Percentiles rank a stretch among this genome's conserved stretches.
Conservation (phyloP, 2,329 filamentous ascomycete genomes). For the Penicillium sp. region DNA sequence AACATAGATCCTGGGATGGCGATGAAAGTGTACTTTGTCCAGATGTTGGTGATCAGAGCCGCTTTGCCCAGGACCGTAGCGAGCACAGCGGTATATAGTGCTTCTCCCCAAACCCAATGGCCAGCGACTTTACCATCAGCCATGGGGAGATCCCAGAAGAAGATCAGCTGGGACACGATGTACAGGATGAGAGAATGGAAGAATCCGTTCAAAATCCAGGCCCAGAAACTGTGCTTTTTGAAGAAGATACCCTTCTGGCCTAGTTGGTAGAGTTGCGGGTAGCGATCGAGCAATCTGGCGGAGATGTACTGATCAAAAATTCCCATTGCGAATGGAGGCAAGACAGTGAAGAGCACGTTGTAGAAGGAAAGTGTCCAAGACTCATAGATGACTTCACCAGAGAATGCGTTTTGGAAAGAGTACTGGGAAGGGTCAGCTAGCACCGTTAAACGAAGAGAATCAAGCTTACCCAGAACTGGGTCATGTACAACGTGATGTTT, state of each 20-base stretch:
- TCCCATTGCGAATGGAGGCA: constrained; percentile 90
- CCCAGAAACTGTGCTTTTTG: constrained; percentile 84
- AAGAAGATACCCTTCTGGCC: constrained; percentile 94
- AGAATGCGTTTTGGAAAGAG: constrained; percentile 97
- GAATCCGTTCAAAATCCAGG: constrained; percentile 92
- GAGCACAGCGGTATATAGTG: constrained; percentile 91
- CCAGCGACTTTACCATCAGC: constrained; percentile 79
- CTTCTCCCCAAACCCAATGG: constrained; percentile 97
- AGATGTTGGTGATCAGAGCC: constrained; percentile 91
- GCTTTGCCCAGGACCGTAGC: constrained; percentile 94
- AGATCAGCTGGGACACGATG: constrained; percentile 78
- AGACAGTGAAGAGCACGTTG: constrained; percentile 95
- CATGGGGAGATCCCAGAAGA: constrained; percentile 75
- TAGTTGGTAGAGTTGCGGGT: constrained; percentile 91
- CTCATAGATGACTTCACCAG: constrained; percentile 96
- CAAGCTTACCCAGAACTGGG: constrained; percentile 87
- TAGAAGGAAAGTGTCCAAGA: constrained; percentile 99
- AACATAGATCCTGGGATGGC: constrained; percentile 92
- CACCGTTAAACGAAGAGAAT: not conserved
- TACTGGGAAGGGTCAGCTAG: constrained; percentile 60
- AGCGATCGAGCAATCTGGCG: constrained; percentile 87
- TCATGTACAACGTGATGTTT: constrained; percentile 98
- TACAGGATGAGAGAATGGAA: constrained; percentile 97
- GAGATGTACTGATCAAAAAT: constrained; percentile 98
- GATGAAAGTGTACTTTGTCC: constrained; percentile 97